phyloP scores from a whole-genome alignment of 2,329 filamentous ascomycete species.

The Cladosporium colombiae region DNA sequence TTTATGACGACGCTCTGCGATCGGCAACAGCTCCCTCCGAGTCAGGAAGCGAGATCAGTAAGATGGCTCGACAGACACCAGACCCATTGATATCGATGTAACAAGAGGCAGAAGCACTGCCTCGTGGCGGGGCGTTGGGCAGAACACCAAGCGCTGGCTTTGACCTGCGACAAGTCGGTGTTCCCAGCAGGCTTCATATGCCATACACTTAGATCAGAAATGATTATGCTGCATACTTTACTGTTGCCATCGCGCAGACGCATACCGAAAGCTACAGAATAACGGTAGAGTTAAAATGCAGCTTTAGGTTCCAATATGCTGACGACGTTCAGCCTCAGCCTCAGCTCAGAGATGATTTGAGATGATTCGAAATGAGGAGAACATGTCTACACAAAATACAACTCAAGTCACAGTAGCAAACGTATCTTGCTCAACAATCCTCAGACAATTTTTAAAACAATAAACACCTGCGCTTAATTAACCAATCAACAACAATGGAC shows the following conservation, averaged over 20 bases:
- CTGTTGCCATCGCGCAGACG: neutral
- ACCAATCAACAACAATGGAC: neutral
- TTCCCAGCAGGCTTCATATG: neutral
- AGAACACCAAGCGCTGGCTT: neutral
- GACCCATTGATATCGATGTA: neutral
- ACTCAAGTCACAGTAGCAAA: neutral
- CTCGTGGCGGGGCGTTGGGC: neutral
- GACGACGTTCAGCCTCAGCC: neutral
- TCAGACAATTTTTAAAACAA: neutral
- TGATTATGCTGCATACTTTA: neutral
- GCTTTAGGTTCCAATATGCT: neutral
- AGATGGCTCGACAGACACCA: neutral
- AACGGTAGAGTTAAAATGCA: neutral
- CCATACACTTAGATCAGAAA: neutral
- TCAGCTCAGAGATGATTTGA: neutral
- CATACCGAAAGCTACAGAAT: neutral
- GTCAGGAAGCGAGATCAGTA: neutral
- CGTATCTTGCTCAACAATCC: neutral
- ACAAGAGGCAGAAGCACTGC: neutral
- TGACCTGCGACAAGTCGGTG: neutral
- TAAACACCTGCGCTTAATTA: neutral
- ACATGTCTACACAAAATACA: neutral
- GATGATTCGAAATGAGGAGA: neutral
- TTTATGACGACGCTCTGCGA: neutral
- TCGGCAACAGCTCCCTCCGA: neutral